phyloP scores from a whole-genome alignment of 805 yeast genomes.

The Saturnispora halmiae region DNA sequence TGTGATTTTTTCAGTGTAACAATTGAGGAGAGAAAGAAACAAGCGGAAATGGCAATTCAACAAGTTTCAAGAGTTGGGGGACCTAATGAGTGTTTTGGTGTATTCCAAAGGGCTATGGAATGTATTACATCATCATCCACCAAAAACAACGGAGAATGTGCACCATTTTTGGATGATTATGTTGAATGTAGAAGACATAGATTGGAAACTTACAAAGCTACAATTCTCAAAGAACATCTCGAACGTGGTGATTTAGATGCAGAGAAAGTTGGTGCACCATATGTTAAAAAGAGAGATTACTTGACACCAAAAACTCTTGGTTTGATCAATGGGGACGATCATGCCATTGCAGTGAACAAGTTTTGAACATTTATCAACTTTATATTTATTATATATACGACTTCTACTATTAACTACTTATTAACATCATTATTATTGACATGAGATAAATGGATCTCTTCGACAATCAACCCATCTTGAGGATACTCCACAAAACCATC shows the following conservation, averaged over 20 bases:
- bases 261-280: conserved; percentile 32
- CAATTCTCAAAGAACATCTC: conserved; percentile 27
- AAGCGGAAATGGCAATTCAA: conserved; percentile 26
- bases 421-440: neutral
- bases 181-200: conserved; percentile 32
- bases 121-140: conserved; percentile 30
- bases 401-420: neutral
- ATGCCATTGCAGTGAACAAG: conserved; percentile 23
- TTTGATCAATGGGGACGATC: conserved; percentile 30
- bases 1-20: too few species aligned
- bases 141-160: conserved; percentile 26
- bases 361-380: conserved; percentile 13
- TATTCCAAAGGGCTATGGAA: conserved; percentile 31
- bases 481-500: neutral
- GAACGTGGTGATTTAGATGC: conserved; percentile 21
- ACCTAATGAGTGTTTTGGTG: conserved; percentile 32
- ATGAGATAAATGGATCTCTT: too few species aligned
- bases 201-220: conserved; percentile 30
- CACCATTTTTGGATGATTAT: conserved; percentile 27
- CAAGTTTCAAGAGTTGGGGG: conserved; percentile 31
- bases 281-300: conserved; percentile 30
- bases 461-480: conserved; percentile 6
- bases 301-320: conserved; percentile 33
- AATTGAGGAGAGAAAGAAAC: too few species aligned
- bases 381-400: too few species aligned